Base-by-base conservation (phyloP, 306 rosid species). In the Inga leiocalycina region DNA sequence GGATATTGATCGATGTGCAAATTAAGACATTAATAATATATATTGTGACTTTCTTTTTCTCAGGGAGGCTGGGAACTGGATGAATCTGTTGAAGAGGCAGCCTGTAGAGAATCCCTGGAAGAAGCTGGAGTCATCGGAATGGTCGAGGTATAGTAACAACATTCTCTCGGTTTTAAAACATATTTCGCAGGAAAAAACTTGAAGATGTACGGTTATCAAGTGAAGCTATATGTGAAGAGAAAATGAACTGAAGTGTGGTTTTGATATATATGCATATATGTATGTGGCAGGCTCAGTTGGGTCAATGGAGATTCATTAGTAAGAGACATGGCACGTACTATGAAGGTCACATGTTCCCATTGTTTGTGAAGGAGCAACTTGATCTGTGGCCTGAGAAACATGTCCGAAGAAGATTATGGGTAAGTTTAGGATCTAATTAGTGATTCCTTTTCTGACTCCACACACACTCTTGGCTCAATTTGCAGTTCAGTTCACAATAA, bases 1-100 rank as follows among this genome's bases (percentile, higher is more conserved):
- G 35, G 35, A 8, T 39, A 39, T 39, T 39, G 43, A 39, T 6
- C 43, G 24, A 52, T 67, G 5, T 37, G 10, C 24, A 51, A 39
- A 39, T 39, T 39, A 15, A 65, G 69, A 52, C 17, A 51, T 37
- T 57, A 68, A 74, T 57, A 68, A 74, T 66, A 46, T 76, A 6
- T 44, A 11, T 81, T 16, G 11, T 61, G n/a, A 4, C 19, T 4
- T 5, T 52, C 4, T 3, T 62, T 14, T 39, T 11, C 56, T 70
- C 75, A 94, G 93, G 99, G 99, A 88, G 99, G 98, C 64, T 96
- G 99, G 99, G 99, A 96, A 71, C 86, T 96, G 79, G 99, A 96
- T 85, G 99, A 96, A 89, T 92, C 99, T 49, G 52, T 91, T 37
- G 97, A 96, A 85, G 95, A 92, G 76, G 99, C 99, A 79, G 99